Evolutionary conservation across 192 early-diverging fungal genomes (phyloP).

Genomic region (Chytriomyces confervae): DNA sequence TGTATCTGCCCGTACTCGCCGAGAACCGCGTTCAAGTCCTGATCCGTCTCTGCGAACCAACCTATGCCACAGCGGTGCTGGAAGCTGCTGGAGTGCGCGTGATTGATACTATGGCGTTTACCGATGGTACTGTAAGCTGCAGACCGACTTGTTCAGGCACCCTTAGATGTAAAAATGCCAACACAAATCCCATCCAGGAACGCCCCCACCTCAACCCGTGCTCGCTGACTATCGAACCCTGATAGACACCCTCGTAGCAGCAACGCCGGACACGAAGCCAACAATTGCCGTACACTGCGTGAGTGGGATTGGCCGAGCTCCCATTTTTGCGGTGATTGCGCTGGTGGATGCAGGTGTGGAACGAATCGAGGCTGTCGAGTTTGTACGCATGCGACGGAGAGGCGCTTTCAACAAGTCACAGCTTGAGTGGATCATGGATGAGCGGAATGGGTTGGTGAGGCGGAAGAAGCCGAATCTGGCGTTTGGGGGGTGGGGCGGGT

Average conservation of each 20-base stretch:
- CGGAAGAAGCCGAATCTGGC: neutral
- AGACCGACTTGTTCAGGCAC: too few species aligned
- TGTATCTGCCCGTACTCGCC: constrained; percentile 35
- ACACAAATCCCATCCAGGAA: neutral
- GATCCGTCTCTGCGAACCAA: constrained; percentile 83
- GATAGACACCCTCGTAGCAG: constrained; percentile 44
- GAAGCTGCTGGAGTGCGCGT: constrained; percentile 70
- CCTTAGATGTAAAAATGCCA: neutral
- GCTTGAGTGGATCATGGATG: constrained; percentile 65
- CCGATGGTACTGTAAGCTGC: constrained; percentile 65
- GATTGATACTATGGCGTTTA: constrained; percentile 79
- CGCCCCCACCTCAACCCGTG: constrained; percentile 57
- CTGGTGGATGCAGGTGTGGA: constrained; percentile 78
- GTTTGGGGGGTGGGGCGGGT: too few species aligned
- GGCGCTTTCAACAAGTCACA: constrained; percentile 78
- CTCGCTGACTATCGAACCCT: constrained; percentile 61
- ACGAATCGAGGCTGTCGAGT: constrained; percentile 71
- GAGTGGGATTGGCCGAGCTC: constrained; percentile 87
- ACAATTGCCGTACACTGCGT: constrained; percentile 40
- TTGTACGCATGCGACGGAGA: constrained; percentile 67
- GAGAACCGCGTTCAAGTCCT: constrained; percentile 68
- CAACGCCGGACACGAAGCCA: constrained; percentile 2
- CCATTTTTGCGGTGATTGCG: constrained; percentile 82
- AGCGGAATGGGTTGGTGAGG: constrained; percentile 3
- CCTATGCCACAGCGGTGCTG: constrained; percentile 70